Evolutionary conservation across 192 early-diverging fungal species (phyloP).

Genomic region (Bifiguratus adelaidae): DNA sequence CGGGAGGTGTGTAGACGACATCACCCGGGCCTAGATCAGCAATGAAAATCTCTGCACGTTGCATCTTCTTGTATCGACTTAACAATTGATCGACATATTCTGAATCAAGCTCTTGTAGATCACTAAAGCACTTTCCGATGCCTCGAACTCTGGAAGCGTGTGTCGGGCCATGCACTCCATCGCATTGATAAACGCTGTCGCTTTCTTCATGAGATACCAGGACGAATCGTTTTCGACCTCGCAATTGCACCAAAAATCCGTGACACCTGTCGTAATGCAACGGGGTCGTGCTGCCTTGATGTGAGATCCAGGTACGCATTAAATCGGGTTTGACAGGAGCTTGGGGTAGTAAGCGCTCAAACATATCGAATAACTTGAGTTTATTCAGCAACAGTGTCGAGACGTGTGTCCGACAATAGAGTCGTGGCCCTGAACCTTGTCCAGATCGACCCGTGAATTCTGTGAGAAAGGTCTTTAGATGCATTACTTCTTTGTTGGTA

Average conservation of each 20-base stretch:
- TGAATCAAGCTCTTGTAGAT: not conserved
- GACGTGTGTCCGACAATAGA: no score
- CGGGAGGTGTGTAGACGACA: constrained; percentile 40
- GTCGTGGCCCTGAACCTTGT: no score
- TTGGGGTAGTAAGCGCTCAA: no score
- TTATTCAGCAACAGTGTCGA: no score
- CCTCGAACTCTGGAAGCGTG: constrained; percentile 32
- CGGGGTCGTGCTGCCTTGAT: constrained; percentile 30
- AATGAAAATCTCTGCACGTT: constrained; percentile 19
- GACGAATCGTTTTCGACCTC: constrained; percentile 32
- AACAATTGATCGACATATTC: constrained; percentile 10
- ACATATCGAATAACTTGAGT: no score
- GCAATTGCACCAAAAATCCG: constrained; percentile 32
- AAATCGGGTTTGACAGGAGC: constrained; percentile 21
- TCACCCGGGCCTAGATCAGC: constrained; percentile 35
- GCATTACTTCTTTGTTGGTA: no score
- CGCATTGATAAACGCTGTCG: constrained; percentile 20
- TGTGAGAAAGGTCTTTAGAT: no score
- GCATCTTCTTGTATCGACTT: constrained; percentile 26
- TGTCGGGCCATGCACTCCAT: constrained; percentile 27
- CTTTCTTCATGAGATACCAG: constrained; percentile 32
- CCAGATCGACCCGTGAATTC: no score
- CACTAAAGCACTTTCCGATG: constrained; percentile 17
- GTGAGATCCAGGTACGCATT: constrained; percentile 29
- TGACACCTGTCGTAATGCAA: constrained; percentile 43